Evolutionary conservation across 164 flowering plant species (phyloP).

Genomic region (Macadamia tetraphylla): DNA sequence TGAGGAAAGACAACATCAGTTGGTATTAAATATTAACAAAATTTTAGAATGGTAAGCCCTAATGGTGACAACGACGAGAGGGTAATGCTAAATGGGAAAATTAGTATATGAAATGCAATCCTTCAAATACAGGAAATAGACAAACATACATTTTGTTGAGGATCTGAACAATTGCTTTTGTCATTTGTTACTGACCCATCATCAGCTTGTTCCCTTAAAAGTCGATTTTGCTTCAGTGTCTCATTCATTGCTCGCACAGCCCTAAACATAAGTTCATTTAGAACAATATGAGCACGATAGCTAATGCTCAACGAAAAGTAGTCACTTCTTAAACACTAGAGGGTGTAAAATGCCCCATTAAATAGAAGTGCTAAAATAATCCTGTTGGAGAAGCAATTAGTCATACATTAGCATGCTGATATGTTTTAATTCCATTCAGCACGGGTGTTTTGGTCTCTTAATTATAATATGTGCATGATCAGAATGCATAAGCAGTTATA

Average conservation of each 20-base stretch:
- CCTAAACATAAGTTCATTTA: constrained; percentile 29
- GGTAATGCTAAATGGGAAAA: too few species aligned
- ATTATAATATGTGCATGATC: too few species aligned
- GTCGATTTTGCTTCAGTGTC: constrained; percentile 78
- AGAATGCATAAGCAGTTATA: too few species aligned
- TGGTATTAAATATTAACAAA: too few species aligned
- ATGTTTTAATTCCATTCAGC: too few species aligned
- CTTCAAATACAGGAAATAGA: constrained; percentile 1
- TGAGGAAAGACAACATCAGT: too few species aligned
- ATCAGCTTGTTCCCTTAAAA: constrained; percentile 48
- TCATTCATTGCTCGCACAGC: constrained; percentile 99
- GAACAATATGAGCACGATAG: background rate
- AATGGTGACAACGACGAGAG: too few species aligned
- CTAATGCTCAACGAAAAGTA: background rate
- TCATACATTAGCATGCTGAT: too few species aligned
- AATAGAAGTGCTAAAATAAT: too few species aligned
- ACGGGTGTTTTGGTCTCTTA: too few species aligned
- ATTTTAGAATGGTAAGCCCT: too few species aligned
- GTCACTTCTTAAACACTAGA: background rate
- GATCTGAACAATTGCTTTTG: constrained; percentile 27
- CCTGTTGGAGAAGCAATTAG: too few species aligned
- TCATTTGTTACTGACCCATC: constrained; percentile 42
- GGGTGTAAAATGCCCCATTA: background rate
- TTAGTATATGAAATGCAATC: background rate
- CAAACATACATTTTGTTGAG: constrained; percentile 49